phyloP scores from a whole-genome alignment of 306 rosid genomes.

The Rubus idaeus region DNA sequence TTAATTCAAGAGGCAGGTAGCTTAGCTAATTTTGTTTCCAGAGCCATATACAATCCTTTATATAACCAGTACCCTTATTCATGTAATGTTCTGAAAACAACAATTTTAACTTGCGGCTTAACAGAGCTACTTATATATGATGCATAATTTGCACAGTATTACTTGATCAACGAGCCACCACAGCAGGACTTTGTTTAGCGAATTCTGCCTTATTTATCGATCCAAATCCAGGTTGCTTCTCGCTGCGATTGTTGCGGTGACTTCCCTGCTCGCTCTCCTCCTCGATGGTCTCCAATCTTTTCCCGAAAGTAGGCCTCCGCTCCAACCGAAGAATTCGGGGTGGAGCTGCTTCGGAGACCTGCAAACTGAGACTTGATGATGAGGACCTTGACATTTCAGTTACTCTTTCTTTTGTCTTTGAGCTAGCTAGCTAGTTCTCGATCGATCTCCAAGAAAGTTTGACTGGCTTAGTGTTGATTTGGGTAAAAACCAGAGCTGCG shows the following conservation, averaged over 20 bases:
- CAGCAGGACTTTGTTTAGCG: not conserved
- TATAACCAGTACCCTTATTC: not conserved
- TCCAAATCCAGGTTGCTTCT: constrained; percentile 11
- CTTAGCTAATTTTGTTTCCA: not conserved
- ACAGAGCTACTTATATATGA: not conserved
- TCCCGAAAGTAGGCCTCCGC: constrained; percentile 14
- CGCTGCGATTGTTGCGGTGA: not conserved
- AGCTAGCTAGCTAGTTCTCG: not conserved
- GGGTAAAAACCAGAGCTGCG: not conserved
- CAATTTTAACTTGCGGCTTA: not conserved
- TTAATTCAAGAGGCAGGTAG: not conserved
- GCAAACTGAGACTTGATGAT: constrained; percentile 1
- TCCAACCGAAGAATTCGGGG: not conserved
- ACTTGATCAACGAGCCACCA: constrained; percentile 17
- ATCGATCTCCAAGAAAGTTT: not conserved
- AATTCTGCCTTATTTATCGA: not conserved
- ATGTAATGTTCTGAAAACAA: not conserved
- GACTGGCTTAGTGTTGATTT: not conserved
- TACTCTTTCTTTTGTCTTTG: not conserved
- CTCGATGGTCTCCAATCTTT: constrained; percentile 15
- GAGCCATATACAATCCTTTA: not conserved
- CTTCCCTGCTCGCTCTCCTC: constrained; percentile 17
- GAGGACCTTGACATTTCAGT: constrained; percentile 8
- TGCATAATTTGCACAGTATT: not conserved
- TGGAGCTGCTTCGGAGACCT: constrained; percentile 5